phyloP scores from a whole-genome alignment of 768 basidiomycete species.

The Gloeostereum incarnatum region DNA sequence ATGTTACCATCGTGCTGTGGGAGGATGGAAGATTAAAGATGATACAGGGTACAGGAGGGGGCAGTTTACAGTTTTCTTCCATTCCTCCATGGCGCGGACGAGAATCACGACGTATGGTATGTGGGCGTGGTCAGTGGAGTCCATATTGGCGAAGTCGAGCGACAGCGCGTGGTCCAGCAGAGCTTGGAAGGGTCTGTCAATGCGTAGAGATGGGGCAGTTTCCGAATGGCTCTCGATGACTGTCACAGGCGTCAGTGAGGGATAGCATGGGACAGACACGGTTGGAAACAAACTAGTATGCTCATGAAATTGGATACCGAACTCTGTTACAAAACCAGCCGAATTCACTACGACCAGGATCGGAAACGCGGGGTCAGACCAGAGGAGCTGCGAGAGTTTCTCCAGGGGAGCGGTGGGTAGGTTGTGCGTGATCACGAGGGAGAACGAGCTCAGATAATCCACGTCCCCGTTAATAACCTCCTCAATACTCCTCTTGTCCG shows the following conservation, averaged over 20 bases:
- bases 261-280: background rate
- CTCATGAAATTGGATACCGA: slow-evolving; percentile 84
- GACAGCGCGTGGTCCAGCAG: slow-evolving; percentile 64
- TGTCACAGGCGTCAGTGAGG: slow-evolving; percentile 17
- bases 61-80: slow-evolving; percentile 61
- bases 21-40: background rate
- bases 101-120: slow-evolving; percentile 88
- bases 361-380: slow-evolving; percentile 48
- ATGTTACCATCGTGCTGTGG: slow-evolving; percentile 56
- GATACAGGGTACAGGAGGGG: background rate
- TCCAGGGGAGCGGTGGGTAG: slow-evolving; percentile 46
- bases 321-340: slow-evolving; percentile 84
- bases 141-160: slow-evolving; percentile 71
- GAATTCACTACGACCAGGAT: slow-evolving; percentile 75
- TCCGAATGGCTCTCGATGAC: slow-evolving; percentile 90
- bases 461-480: slow-evolving; percentile 48
- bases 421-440: slow-evolving; percentile 83
- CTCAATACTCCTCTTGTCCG: slow-evolving; percentile 47
- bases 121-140: slow-evolving; percentile 84
- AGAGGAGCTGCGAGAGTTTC: slow-evolving; percentile 55
- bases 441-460: slow-evolving; percentile 51
- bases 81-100: slow-evolving; percentile 72
- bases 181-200: slow-evolving; percentile 83
- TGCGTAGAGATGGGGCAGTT: slow-evolving; percentile 61
- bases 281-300: slow-evolving; percentile 54